These are phyloP conservation scores for Podospora sp. DNA, from an alignment of 495 filamentous ascomycete species.

Conservation along the genomic window DNA sequence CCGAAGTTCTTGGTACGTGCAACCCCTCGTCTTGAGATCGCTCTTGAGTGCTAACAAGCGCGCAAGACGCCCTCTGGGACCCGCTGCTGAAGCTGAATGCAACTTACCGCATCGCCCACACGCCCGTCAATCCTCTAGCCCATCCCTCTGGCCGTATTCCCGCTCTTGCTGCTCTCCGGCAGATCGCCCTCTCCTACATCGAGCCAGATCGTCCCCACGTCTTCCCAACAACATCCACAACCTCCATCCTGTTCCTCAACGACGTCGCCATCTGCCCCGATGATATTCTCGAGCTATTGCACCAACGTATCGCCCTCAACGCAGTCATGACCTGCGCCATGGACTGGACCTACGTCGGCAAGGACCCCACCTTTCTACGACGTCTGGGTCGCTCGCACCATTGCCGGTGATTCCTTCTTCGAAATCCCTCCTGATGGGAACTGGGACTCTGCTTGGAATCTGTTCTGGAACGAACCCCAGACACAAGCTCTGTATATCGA, in stretches of 20 bases:
- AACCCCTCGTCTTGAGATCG: no score
- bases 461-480: constrained; percentile 49
- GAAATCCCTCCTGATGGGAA: constrained; percentile 50
- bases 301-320: constrained; percentile 44
- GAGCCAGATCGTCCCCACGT: not conserved
- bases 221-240: constrained; percentile 28
- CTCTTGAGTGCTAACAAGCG: not conserved
- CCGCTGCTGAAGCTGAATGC: not conserved
- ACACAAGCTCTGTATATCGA: constrained; percentile 33
- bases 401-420: constrained; percentile 55
- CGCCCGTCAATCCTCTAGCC: constrained; percentile 39
- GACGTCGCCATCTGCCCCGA: constrained; percentile 53
- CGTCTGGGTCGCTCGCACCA: constrained; percentile 52
- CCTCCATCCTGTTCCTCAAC: constrained; percentile 53
- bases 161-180: constrained; percentile 49
- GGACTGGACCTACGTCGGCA: constrained; percentile 52
- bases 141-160: constrained; percentile 37
- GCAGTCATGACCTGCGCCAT: constrained; percentile 59
- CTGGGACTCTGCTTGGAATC: constrained; percentile 46
- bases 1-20: constrained; percentile 48
- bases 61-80: constrained; percentile 47
- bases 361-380: constrained; percentile 54
- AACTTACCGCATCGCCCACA: constrained; percentile 38
- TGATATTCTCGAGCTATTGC: constrained; percentile 56
- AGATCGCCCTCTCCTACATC: constrained; percentile 30